Conservation (phyloP, 2,329 filamentous ascomycete species). For the Aspergillus quadrilineatus region DNA sequence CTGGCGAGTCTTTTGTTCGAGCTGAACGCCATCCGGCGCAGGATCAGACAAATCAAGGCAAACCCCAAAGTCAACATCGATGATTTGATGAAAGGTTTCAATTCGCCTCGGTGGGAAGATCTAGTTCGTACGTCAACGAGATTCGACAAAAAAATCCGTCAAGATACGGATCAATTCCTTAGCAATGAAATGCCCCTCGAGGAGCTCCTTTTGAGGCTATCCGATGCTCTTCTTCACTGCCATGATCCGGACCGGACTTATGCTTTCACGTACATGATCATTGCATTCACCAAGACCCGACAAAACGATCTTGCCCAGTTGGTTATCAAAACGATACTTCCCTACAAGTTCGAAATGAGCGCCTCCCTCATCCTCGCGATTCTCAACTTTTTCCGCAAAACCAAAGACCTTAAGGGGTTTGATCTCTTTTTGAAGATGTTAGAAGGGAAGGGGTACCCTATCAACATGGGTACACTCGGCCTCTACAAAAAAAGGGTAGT, state of each 20-base stretch:
- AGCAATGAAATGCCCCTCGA: constrained; percentile 33
- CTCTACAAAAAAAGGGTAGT: constrained; percentile 29
- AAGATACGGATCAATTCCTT: constrained; percentile 31
- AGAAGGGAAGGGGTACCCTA: constrained; percentile 34
- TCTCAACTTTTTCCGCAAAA: constrained; percentile 40
- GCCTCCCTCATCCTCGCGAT: constrained; percentile 38
- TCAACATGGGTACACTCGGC: constrained; percentile 32
- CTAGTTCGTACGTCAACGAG: constrained; percentile 18
- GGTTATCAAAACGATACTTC: constrained; percentile 39
- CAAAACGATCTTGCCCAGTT: constrained; percentile 43
- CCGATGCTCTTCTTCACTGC: constrained; percentile 36
- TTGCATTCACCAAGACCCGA: constrained; percentile 38
- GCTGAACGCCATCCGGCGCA: constrained; percentile 32
- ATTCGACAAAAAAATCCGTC: constrained; percentile 31
- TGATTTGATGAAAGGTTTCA: constrained; percentile 34
- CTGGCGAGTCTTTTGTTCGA: constrained; percentile 34
- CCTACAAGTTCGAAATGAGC: constrained; percentile 38
- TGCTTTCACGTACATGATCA: constrained; percentile 35
- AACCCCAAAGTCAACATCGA: constrained; percentile 26
- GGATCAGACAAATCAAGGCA: constrained; percentile 33
- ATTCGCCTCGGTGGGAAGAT: constrained; percentile 19
- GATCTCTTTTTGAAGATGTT: constrained; percentile 41
- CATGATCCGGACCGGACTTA: constrained; percentile 38
- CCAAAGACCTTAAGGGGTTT: constrained; percentile 42
- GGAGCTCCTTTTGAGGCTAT: constrained; percentile 36